phyloP scores from a whole-genome alignment of 306 rosid species.

The Albizia julibrissin region DNA sequence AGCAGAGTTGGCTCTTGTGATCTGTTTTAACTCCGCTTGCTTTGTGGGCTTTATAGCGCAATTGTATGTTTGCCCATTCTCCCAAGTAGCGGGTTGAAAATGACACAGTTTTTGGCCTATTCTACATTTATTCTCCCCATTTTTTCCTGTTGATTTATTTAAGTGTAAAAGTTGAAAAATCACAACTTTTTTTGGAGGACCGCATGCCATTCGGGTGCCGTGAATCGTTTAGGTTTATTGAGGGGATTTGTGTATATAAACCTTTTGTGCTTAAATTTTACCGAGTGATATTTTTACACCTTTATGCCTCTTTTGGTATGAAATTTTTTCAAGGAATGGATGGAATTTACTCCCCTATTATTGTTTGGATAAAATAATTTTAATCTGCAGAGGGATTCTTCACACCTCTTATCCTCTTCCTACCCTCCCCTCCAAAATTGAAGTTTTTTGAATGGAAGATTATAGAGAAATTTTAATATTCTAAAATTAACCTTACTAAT shows the following conservation, averaged over 20 bases:
- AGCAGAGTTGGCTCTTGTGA: slow-evolving; percentile 33
- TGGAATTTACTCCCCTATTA: no score
- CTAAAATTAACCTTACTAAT: no score
- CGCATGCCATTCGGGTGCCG: slow-evolving; percentile 39
- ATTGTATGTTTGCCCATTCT: slow-evolving; percentile 17
- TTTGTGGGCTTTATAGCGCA: slow-evolving; percentile 23
- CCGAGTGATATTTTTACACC: slow-evolving; percentile 9
- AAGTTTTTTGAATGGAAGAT: no score
- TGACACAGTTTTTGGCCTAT: slow-evolving; percentile 33
- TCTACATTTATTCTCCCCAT: slow-evolving; percentile 39
- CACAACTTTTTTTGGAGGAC: slow-evolving; percentile 46
- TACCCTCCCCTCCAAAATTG: no score
- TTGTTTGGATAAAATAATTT: no score
- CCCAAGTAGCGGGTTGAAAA: slow-evolving; percentile 28
- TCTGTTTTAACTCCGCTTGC: slow-evolving; percentile 26
- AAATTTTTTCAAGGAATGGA: no score
- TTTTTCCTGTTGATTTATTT: slow-evolving; percentile 39
- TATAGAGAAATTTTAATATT: no score
- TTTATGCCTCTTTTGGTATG: no score
- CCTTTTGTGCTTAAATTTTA: slow-evolving; percentile 25
- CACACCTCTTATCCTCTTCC: no score
- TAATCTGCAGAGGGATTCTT: no score
- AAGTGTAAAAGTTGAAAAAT: slow-evolving; percentile 57
- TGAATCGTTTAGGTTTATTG: slow-evolving; percentile 29
- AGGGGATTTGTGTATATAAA: slow-evolving; percentile 48